phyloP scores from a whole-genome alignment of 305 asterid species.

The Salvia sclarea region DNA sequence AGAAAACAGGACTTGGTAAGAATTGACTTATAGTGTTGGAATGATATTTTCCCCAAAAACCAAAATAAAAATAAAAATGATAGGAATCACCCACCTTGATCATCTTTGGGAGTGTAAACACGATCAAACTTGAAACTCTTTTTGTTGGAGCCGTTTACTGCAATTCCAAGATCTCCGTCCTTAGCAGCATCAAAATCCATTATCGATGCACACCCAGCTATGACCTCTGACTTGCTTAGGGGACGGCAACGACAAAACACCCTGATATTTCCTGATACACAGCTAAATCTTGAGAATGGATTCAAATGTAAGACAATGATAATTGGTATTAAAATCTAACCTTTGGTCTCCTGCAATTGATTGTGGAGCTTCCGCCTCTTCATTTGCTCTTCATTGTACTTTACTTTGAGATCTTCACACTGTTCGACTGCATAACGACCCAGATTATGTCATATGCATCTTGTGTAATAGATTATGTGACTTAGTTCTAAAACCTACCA shows the following conservation, averaged over 20 bases:
- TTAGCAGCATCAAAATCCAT: slow-evolving; percentile 82
- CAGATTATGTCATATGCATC: slow-evolving; percentile 19
- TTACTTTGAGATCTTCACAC: slow-evolving; percentile 90
- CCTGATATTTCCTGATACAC: slow-evolving; percentile 81
- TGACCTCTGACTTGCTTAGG: slow-evolving; percentile 69
- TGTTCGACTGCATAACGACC: slow-evolving; percentile 66
- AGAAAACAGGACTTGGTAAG: slow-evolving; percentile 23
- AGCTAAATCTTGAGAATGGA: slow-evolving; percentile 17
- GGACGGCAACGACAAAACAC: slow-evolving; percentile 99
- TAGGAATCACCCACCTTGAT: slow-evolving; percentile 77
- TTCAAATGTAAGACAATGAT: slow-evolving; percentile 11
- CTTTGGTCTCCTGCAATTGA: slow-evolving; percentile 95
- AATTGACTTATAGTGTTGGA: neutral
- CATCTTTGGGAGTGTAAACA: slow-evolving; percentile 84
- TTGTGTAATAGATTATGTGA: slow-evolving; percentile 8
- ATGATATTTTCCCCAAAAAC: neutral
- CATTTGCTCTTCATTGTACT: slow-evolving; percentile 88
- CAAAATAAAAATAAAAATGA: neutral
- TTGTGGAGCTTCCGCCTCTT: slow-evolving; percentile 87
- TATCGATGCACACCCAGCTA: slow-evolving; percentile 62
- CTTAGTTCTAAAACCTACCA: slow-evolving; percentile 53
- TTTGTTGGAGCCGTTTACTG: slow-evolving; percentile 57
- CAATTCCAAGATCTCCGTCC: slow-evolving; percentile 89
- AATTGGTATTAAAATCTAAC: slow-evolving; percentile 36
- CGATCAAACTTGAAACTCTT: slow-evolving; percentile 84